Evolutionary conservation across 2,329 filamentous ascomycete species (phyloP).

Genomic region (Xylariaceae sp.): DNA sequence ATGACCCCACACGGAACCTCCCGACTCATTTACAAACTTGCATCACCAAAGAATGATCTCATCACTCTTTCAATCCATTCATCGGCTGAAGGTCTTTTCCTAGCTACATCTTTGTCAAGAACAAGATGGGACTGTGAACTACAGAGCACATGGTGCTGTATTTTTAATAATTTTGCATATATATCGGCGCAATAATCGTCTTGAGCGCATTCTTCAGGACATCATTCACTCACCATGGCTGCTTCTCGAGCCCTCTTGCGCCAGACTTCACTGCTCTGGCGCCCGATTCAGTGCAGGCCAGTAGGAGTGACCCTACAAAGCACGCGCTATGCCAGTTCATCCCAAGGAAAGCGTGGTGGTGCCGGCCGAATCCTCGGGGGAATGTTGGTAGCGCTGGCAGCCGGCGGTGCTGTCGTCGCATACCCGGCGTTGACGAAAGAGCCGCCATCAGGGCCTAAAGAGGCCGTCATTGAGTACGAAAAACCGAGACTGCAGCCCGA

Average conservation of each 20-base stretch:
- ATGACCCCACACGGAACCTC: constrained; percentile 11
- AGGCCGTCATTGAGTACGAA: constrained; percentile 63
- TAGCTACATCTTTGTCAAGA: background rate
- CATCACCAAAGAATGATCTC: constrained; percentile 12
- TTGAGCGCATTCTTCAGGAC: background rate
- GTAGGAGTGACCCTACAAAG: constrained; percentile 14
- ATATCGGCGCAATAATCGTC: background rate
- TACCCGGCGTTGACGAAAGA: constrained; percentile 23
- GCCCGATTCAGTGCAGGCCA: constrained; percentile 1
- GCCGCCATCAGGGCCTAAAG: constrained; percentile 24
- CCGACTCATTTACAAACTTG: background rate
- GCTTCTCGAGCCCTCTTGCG: constrained; percentile 10
- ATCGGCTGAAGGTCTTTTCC: background rate
- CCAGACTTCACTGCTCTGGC: constrained; percentile 10
- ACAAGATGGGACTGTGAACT: constrained; percentile 9
- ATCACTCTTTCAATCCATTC: constrained; percentile 3
- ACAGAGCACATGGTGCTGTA: background rate
- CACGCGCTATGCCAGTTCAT: constrained; percentile 23
- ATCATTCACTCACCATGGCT: constrained; percentile 2
- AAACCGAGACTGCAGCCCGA: constrained; percentile 51
- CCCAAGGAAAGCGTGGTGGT: constrained; percentile 13
- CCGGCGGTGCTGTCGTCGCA: constrained; percentile 24
- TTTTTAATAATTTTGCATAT: background rate
- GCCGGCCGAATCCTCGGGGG: constrained; percentile 23
- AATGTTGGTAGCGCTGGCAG: constrained; percentile 23